Conservation (phyloP, 345 rosid species). For the Acer campestre region DNA sequence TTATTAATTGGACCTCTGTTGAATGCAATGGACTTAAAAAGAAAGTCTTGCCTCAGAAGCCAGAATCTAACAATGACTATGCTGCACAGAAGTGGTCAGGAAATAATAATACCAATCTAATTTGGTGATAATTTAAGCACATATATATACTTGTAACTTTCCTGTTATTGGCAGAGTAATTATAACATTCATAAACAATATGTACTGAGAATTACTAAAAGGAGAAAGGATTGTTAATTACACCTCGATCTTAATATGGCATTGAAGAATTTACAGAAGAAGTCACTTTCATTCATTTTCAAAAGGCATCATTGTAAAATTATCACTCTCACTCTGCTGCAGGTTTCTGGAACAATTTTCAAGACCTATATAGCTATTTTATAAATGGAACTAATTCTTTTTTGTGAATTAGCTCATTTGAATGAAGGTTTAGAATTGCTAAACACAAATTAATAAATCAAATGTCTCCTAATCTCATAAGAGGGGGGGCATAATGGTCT, state of each 20-base stretch:
- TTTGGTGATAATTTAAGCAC: too few species aligned
- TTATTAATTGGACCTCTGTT: neutral
- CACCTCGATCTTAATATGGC: constrained; percentile 9
- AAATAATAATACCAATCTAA: too few species aligned
- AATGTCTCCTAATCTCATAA: neutral
- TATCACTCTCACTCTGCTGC: neutral
- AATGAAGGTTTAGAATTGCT: neutral
- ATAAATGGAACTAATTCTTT: neutral
- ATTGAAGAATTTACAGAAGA: constrained; percentile 7
- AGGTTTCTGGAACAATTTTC: constrained; percentile 7
- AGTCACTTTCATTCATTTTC: neutral
- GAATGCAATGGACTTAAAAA: neutral
- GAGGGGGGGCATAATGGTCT: constrained; percentile 21
- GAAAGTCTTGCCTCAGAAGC: neutral
- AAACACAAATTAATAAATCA: neutral
- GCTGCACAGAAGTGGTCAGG: too few species aligned
- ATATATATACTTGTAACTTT: too few species aligned
- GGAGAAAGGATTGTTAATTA: too few species aligned
- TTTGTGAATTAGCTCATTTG: neutral
- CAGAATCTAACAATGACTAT: too few species aligned
- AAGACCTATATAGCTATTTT: neutral
- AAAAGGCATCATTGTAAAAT: constrained; percentile 8
- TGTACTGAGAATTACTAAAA: too few species aligned
- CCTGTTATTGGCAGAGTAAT: too few species aligned
- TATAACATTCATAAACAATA: too few species aligned